A percentile compares a stretch with the other conserved stretches of the same genome.
Evolutionary conservation across 495 filamentous ascomycete species (phyloP).

Genomic region (Trichocladium antarcticum): DNA sequence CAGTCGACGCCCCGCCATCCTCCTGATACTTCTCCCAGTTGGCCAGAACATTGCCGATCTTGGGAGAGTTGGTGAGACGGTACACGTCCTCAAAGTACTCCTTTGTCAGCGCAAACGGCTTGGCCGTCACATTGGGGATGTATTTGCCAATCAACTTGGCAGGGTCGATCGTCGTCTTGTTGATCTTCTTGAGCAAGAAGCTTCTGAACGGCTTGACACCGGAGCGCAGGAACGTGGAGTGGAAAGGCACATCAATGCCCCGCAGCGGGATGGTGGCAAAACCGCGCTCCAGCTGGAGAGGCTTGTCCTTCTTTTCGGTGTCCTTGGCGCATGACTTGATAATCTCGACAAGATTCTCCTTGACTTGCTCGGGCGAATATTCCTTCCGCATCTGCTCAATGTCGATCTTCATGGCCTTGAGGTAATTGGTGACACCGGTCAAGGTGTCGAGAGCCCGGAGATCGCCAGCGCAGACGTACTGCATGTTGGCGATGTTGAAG

Average conservation of each 20-base stretch:
- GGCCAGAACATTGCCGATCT: constrained; percentile 78
- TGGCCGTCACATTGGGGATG: constrained; percentile 95
- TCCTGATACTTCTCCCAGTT: constrained; percentile 61
- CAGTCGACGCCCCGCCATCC: constrained; percentile 9
- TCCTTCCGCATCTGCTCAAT: constrained; percentile 83
- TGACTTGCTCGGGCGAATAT: constrained; percentile 58
- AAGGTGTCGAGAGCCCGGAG: constrained; percentile 90
- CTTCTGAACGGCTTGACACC: constrained; percentile 97
- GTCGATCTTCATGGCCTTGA: constrained; percentile 93
- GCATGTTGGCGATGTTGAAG: constrained; percentile 96
- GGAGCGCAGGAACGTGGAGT: constrained; percentile 91
- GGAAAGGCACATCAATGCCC: constrained; percentile 98
- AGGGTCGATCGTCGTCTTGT: constrained; percentile 94
- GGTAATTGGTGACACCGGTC: constrained; percentile 81
- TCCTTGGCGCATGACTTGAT: constrained; percentile 78
- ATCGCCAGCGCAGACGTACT: constrained; percentile 96
- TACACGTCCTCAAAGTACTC: constrained; percentile 99
- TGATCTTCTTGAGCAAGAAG: constrained; percentile 98
- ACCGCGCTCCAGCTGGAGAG: constrained; percentile 79
- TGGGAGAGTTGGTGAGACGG: constrained; percentile 79
- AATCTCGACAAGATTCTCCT: constrained; percentile 41
- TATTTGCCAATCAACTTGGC: constrained; percentile 96
- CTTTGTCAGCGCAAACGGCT: constrained; percentile 89
- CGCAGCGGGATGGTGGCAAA: constrained; percentile 94
- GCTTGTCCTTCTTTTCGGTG: constrained; percentile 77